A percentile compares a stretch with the other conserved stretches of the same genome.
Evolutionary conservation across 2,329 filamentous ascomycete species (phyloP).

Genomic region (Fusarium redolens): DNA sequence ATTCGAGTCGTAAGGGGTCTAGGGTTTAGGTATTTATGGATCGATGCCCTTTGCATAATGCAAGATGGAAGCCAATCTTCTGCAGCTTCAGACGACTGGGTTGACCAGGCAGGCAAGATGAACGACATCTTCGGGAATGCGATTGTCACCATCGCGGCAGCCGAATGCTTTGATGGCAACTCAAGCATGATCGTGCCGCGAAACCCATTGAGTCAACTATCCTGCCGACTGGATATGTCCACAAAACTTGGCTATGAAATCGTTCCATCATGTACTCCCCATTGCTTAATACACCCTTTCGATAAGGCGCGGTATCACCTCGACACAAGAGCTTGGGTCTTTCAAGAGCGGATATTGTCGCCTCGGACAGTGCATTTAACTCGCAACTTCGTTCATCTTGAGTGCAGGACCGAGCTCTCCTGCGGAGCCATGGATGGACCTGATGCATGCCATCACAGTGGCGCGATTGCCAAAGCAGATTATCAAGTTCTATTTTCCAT

Average conservation of each 20-base stretch:
- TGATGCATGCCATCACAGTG: not conserved
- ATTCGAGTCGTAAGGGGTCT: not conserved
- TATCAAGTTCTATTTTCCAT: not conserved
- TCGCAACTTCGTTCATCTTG: not conserved
- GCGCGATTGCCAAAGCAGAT: not conserved
- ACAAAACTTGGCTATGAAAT: not conserved
- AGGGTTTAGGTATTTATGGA: not conserved
- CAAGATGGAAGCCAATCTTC: not conserved
- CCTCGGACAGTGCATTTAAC: not conserved
- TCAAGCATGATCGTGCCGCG: not conserved
- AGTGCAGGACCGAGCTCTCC: not conserved
- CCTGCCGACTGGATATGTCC: not conserved
- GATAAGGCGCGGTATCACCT: not conserved
- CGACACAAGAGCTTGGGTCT: not conserved
- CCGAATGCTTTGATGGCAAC: conserved; percentile 1
- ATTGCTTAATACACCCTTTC: not conserved
- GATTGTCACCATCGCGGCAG: not conserved
- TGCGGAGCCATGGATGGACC: not conserved
- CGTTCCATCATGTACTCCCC: not conserved
- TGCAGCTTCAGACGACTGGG: not conserved
- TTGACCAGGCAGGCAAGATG: not conserved
- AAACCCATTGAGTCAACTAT: not conserved
- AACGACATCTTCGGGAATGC: not conserved
- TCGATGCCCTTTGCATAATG: conserved; percentile 1
- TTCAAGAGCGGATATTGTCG: not conserved